A percentile compares a stretch with the other conserved stretches of the same genome.
Conservation (phyloP, 257 asterid species). For the Galeopsis tetrahit region DNA sequence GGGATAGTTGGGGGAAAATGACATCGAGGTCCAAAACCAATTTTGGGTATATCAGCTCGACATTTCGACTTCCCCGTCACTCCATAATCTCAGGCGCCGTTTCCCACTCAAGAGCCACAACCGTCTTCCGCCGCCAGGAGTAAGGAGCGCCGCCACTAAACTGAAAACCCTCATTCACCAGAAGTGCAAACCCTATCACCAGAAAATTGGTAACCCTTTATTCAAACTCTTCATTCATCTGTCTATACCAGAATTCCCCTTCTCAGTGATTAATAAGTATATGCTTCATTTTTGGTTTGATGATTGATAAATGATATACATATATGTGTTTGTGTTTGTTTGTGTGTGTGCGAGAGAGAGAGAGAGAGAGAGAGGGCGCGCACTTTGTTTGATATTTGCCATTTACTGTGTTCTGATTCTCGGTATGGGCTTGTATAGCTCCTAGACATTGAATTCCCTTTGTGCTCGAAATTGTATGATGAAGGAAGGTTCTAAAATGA, state of each 20-base stretch:
- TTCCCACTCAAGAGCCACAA: constrained; percentile 22
- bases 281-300: constrained; percentile 9
- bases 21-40: constrained; percentile 4
- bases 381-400: background rate
- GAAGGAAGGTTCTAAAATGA: background rate
- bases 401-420: constrained; percentile 2
- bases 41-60: background rate
- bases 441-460: background rate
- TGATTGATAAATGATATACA: background rate
- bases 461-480: background rate
- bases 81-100: background rate
- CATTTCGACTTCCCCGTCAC: background rate
- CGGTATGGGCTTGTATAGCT: background rate
- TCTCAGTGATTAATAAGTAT: background rate
- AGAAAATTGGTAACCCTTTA: constrained; percentile 7
- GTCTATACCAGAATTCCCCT: constrained; percentile 12
- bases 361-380: background rate
- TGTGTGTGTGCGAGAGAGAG: background rate
- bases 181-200: background rate
- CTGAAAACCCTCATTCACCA: background rate
- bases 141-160: background rate
- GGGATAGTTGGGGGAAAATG: background rate
- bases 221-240: background rate
- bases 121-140: constrained; percentile 20
- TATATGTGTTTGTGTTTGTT: background rate